Evolutionary conservation across 495 filamentous ascomycete genomes (phyloP).

Genomic region (Tuber borchii): DNA sequence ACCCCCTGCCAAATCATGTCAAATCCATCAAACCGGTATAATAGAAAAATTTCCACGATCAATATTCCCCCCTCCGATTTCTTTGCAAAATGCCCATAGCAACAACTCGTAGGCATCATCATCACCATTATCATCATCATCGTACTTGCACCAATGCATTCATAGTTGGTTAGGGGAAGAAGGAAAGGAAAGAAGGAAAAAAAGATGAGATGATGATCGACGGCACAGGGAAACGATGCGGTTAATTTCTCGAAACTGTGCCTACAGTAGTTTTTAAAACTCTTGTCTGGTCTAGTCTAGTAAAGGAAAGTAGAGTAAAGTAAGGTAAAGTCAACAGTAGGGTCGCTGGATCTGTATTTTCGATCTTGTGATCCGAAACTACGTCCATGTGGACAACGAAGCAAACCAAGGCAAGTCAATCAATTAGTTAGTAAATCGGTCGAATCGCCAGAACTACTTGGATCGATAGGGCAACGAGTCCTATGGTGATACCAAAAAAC

Average conservation of each 20-base stretch:
- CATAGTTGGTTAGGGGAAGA: not conserved
- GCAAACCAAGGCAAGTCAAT: not conserved
- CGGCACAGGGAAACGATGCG: not conserved
- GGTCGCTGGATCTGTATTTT: not conserved
- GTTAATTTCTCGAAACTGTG: conserved; percentile 4
- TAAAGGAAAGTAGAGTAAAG: no score
- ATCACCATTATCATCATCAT: not conserved
- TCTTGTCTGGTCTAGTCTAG: not conserved
- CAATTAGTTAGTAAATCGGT: not conserved
- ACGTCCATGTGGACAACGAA: not conserved
- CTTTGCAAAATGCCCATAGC: not conserved
- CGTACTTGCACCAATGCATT: not conserved
- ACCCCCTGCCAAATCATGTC: not conserved
- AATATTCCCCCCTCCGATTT: not conserved
- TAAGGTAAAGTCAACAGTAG: not conserved
- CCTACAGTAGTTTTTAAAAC: conserved; percentile 1
- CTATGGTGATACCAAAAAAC: not conserved
- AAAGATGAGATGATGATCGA: conserved; percentile 5
- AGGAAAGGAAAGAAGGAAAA: no score
- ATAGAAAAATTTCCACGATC: not conserved
- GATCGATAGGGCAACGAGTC: not conserved
- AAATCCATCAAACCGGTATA: not conserved
- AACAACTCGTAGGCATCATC: not conserved
- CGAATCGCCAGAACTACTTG: not conserved
- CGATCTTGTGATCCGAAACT: not conserved